Evolutionary conservation across 1,284 basidiomycete genomes (phyloP), one percentile per base, ranked within the genome.

Genomic region (Apiotrichum gracile): DNA sequence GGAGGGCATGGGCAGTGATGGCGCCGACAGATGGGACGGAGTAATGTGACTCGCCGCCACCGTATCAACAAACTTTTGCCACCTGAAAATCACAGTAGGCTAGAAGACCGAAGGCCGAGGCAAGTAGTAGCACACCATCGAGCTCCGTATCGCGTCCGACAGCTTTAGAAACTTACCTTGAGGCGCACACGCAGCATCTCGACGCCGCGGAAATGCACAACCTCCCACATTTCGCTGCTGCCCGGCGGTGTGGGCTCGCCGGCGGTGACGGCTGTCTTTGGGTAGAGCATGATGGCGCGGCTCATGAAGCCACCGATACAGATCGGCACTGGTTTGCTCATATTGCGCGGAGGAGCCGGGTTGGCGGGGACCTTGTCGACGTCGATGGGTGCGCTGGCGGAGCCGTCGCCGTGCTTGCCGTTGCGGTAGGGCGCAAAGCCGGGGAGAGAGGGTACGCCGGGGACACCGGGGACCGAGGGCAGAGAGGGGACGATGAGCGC

Each of bases 221-320:
- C 42, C 25, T 69, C 64, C 42, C 54, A 62, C 40, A 27, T 47
- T 46, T 61, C 62, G 43, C 44, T 58, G 26, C 49, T 46, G 24
- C 61, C 60, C 70, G 62, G 52, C 41, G 60, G 61, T 12, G 63
- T 80, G 76, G 44, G 59, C 37, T 53, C 51, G 52, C 80, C 81
- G 8, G 80, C 75, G 27, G 79, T 69, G 21, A 89, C 76, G 66
- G 90, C 91, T 22, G 79, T 68, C n/a, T 86, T 81, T 4, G 89
- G 91, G 73, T 92, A 92, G 9, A 93, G 79, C 51, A 94, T 85
- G 43, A 94, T 81, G 5, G 88, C 90, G 16, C 85, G 87, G 10
- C 85, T 85, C 39, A 81, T 79, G 46, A 96, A 78, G 50, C 88
- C 86, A 3, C 91, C 91, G 53, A 96, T 92, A 70, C 91, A 94